A percentile compares a stretch with the other conserved stretches of the same genome.
phyloP scores from a whole-genome alignment of 2,329 filamentous ascomycete species.

The Colletotrichum sublineola region DNA sequence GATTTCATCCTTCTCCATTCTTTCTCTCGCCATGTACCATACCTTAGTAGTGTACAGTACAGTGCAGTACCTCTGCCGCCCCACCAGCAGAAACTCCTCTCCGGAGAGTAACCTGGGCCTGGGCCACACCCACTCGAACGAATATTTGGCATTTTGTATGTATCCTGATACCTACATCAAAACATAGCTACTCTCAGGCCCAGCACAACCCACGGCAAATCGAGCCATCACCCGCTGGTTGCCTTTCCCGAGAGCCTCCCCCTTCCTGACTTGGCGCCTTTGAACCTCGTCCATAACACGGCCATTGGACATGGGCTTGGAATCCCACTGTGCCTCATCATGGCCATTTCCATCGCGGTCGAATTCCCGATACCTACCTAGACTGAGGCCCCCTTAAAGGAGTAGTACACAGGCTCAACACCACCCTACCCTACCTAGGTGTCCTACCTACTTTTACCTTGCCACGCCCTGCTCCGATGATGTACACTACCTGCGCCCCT shows the following conservation, averaged over 20 bases:
- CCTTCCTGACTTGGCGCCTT: background rate
- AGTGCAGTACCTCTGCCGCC: background rate
- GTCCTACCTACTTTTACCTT: background rate
- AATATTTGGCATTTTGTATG: conserved; percentile 32
- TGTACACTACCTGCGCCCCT: background rate
- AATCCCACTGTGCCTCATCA: conserved; percentile 19
- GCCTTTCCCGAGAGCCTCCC: conserved; percentile 2
- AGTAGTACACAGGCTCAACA: conserved; percentile 8
- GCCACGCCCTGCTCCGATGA: background rate
- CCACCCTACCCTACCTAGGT: background rate
- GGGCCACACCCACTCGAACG: conserved; percentile 6
- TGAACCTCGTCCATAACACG: background rate
- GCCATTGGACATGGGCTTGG: conserved; percentile 9
- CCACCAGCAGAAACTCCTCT: background rate
- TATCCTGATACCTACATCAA: conserved; percentile 31
- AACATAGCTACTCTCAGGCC: background rate
- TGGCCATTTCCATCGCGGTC: conserved; percentile 8
- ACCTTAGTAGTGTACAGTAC: too few relatives aligned
- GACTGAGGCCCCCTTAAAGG: conserved; percentile 12
- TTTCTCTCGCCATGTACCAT: background rate
- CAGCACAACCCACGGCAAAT: conserved; percentile 1
- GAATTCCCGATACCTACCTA: conserved; percentile 19
- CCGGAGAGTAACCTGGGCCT: conserved; percentile 9
- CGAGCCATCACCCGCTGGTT: background rate
- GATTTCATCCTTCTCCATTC: conserved; percentile 17